Evolutionary conservation across 1,139 yeast species (phyloP), one percentile per base, ranked within the genome.

Genomic region (Blastobotrys capitulatus): DNA sequence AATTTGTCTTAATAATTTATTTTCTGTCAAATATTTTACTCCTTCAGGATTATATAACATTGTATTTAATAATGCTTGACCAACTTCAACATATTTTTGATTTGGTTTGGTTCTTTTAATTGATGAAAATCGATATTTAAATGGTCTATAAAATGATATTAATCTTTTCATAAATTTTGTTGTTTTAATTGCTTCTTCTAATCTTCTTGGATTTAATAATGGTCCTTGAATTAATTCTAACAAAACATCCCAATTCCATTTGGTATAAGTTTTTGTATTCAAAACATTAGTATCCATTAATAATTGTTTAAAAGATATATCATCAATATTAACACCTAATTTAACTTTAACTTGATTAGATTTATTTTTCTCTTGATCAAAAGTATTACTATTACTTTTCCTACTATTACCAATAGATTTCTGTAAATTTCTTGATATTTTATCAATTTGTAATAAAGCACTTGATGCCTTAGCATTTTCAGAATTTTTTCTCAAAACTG

Each of bases 161-260:
- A 92, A 66, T 50, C 97, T 71, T 61, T 92, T 90, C 65, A 90
- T 75, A 60, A 92, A 88, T 60, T 89, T 90, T 0, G 97, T 85
- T 9, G 86, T 84, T 56, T 79, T 84, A 37, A 82, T 73, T 0
- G 86, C 72, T 54, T 92, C 98, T 31, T 88, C 95, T 47, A 94
- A 74, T 43, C 89, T 70, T 55, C 74, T 78, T 0, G 88, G 84
- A 58, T 81, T 84, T 50, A 79, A 66, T 22, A 92, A 68, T 0
- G 97, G 96, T 0, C 97, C 96, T 57, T 79, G 85, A 53, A 89
- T 77, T 20, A 92, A 68, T 50, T 79, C 83, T 8, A 77, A 70
- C 1, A 90, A 70, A 1, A 82, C 70, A 31, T 76, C 77, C 96
- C 97, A 90, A 61, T 89, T 83, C 99, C 99, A 94, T 47, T 81